phyloP scores from a whole-genome alignment of 2,329 filamentous ascomycete genomes.

The Apiospora sp. region DNA sequence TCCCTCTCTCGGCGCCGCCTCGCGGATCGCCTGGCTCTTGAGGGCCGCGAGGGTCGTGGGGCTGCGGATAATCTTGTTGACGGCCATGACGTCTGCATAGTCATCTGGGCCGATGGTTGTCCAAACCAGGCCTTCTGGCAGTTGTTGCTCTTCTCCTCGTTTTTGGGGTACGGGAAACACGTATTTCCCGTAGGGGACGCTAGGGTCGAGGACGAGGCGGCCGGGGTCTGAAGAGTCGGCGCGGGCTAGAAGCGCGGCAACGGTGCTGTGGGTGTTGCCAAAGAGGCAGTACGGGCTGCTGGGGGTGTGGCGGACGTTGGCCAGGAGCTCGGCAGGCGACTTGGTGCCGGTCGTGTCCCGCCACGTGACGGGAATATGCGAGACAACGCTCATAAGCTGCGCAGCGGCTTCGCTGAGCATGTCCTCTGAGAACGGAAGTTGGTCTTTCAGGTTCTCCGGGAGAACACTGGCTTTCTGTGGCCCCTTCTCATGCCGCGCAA shows the following conservation, averaged over 20 bases:
- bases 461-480: neutral
- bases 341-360: neutral
- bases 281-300: slow-evolving; percentile 6
- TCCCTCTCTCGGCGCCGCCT: neutral
- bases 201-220: neutral
- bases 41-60: slow-evolving; percentile 5
- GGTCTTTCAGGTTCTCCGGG: neutral
- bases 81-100: slow-evolving; percentile 23
- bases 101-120: slow-evolving; percentile 22
- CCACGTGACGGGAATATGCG: neutral
- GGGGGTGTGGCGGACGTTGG: neutral
- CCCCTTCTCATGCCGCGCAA: slow-evolving; percentile 11
- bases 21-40: slow-evolving; percentile 10
- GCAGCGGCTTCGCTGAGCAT: neutral
- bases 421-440: neutral
- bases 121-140: slow-evolving; percentile 17
- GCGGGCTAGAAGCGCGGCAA: slow-evolving; percentile 14
- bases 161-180: slow-evolving; percentile 8
- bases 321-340: neutral
- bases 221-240: neutral
- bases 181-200: slow-evolving; percentile 21
- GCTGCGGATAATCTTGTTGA: slow-evolving; percentile 24
- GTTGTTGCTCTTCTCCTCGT: neutral
- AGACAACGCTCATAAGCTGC: neutral
- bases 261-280: slow-evolving; percentile 24